phyloP scores from a whole-genome alignment of 2,329 filamentous ascomycete species.

The Talaromyces sp. region DNA sequence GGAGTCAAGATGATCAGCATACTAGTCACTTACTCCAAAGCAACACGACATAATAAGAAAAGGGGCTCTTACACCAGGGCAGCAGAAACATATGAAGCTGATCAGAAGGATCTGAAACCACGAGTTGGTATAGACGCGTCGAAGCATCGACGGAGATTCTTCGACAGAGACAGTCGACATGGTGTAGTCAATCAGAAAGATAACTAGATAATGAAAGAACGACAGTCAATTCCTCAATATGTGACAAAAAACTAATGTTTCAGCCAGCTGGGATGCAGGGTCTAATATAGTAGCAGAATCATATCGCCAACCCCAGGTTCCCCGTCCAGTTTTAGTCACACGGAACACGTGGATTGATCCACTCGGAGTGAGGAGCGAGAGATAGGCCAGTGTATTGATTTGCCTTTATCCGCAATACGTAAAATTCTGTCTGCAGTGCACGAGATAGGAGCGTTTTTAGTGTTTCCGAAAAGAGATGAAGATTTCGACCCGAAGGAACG shows the following conservation, averaged over 20 bases:
- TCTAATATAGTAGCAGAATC: slow-evolving; percentile 1
- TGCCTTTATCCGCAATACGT: too few relatives aligned
- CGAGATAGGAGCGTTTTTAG: slow-evolving; percentile 1
- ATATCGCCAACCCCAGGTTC: slow-evolving; percentile 8
- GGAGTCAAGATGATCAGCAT: not conserved
- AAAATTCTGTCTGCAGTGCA: not conserved
- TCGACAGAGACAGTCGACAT: slow-evolving; percentile 18
- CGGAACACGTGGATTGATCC: not conserved
- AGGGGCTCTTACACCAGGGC: slow-evolving; percentile 38
- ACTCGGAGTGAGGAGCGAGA: slow-evolving; percentile 3
- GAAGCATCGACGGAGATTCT: slow-evolving; percentile 15
- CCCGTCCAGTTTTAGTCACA: not conserved
- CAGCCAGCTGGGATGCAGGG: slow-evolving; percentile 2
- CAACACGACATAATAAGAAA: not conserved
- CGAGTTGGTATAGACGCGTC: slow-evolving; percentile 37
- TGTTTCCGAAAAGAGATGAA: not conserved
- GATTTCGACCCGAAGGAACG: not conserved
- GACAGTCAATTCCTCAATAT: not conserved
- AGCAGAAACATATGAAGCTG: slow-evolving; percentile 48
- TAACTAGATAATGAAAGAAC: not conserved
- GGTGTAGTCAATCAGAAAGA: slow-evolving; percentile 1
- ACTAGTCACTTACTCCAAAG: not conserved
- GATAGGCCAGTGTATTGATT: not conserved
- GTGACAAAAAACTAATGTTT: not conserved
- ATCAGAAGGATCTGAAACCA: slow-evolving; percentile 49